Evolutionary conservation across 2,329 filamentous ascomycete species (phyloP), one percentile per base, ranked within the genome.

Genomic region (Diplodia corticola): DNA sequence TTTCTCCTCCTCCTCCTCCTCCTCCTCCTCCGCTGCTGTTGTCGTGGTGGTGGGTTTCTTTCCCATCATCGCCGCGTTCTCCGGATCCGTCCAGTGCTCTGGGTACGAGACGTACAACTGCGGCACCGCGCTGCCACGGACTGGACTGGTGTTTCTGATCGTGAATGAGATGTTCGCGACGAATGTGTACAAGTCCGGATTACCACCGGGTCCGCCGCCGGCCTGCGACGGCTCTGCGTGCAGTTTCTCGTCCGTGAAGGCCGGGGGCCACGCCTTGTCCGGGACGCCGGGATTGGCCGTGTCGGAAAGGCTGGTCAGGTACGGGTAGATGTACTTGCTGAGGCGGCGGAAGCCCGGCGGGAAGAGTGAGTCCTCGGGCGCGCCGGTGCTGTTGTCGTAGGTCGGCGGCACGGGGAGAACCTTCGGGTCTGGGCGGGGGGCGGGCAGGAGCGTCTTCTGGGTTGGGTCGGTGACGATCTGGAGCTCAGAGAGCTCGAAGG

Each of bases 251-350:
- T 75, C 76, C 70, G 83, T 78, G 77, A 86, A 91, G 30, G 83
- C 87, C 1, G 80, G 80, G 1, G 84, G 88, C 71, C 85, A 89
- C 26, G 75, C 78, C 69, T 82, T 84, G 46, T 70, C 72, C 9
- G 75, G 75, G 68, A 79, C n/a, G n/a, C 40, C 75, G 22, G 84
- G 80, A 26, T 84, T 44, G 17, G 3, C 83, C 15, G 84, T 80
- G 10, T 81, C 73, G 0, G 78, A 81, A 22, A 61, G 57, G 28
- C 57, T 49, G 64, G 72, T 74, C 10, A 68, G 51, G 35, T 74
- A 71, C 7, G 70, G 70, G 73, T 93, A 93, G 64, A 93, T 84
- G 75, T 89, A 92, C 71, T 90, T 90, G 64, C 84, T 80, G 0
- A 93, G 78, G 55, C 81, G 83, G n/a, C 83, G 81, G 73, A 91